Evolutionary conservation across 2,329 filamentous ascomycete species (phyloP), one percentile per base, ranked within the genome.

Genomic region (Botrytis galanthina): DNA sequence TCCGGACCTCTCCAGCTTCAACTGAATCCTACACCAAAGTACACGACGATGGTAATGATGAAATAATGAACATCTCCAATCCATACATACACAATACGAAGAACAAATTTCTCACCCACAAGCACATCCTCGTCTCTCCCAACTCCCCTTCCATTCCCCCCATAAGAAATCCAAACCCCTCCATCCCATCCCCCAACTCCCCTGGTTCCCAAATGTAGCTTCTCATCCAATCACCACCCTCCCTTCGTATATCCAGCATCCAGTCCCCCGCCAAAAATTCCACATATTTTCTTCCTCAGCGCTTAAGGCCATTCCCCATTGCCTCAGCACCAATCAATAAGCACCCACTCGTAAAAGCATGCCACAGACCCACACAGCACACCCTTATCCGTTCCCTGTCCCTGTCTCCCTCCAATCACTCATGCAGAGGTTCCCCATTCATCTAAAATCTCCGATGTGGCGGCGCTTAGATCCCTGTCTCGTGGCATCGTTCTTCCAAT

Each of bases 381-480:
- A 29, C 29, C 29, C 37, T 29, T 60, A 29, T 29, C 22, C 8
- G n/a, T 35, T 5, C 37, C 46, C 4, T 18, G 26, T 18, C 63
- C 63, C 22, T 35, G 42, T 61, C 59, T 37, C 20, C 59, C 35
- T n/a, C 32, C 59, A 37, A 37, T 57, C n/a, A 54, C 3, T n/a
- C 51, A 16, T 29, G n/a, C 51, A 8, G 6, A 54, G n/a, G 14
- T 18, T 16, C 51, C 29, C 20, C 44, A 63, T 71, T 35, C 57
- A 44, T 71, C 10, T 14, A 46, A 46, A 46, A 26, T 26, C 32
- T 57, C 59, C 62, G 70, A 72, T 67, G 48, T 32, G 37, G 37
- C 70, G 71, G 71, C 71, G 71, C 71, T 72, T 72, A 72, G 37
- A 54, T n/a, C 39, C 71, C 29, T 72, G 62, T 60, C 9, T 5